phyloP scores from a whole-genome alignment of 1,139 yeast species.

The Sporopachydermia cereana region DNA sequence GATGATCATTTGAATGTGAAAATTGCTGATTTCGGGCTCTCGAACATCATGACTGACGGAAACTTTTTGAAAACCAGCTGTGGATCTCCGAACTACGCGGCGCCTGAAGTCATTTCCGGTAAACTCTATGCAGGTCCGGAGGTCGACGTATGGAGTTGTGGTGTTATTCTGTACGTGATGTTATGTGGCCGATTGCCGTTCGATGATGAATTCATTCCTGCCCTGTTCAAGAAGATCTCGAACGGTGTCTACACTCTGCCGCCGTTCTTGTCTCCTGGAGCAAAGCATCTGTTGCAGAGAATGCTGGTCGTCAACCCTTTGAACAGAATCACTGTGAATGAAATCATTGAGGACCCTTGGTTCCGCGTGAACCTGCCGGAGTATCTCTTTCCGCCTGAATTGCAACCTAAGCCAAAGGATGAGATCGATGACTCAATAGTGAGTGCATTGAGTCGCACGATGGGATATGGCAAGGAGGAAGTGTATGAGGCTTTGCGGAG shows the following conservation, averaged over 20 bases:
- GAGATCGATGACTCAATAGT: slow-evolving; percentile 71
- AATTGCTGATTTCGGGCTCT: slow-evolving; percentile 93
- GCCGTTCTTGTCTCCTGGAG: slow-evolving; percentile 77
- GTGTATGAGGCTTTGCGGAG: slow-evolving; percentile 60
- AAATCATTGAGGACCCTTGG: slow-evolving; percentile 95
- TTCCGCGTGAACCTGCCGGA: slow-evolving; percentile 76
- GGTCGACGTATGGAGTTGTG: slow-evolving; percentile 98
- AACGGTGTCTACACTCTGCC: slow-evolving; percentile 95
- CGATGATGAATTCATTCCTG: slow-evolving; percentile 96
- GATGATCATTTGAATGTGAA: slow-evolving; percentile 90
- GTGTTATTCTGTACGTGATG: slow-evolving; percentile 94
- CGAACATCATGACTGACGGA: slow-evolving; percentile 97
- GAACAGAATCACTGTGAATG: slow-evolving; percentile 89
- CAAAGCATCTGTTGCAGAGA: slow-evolving; percentile 72
- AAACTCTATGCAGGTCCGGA: slow-evolving; percentile 97
- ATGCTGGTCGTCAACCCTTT: slow-evolving; percentile 96
- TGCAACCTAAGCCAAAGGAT: slow-evolving; percentile 13
- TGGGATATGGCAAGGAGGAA: slow-evolving; percentile 90
- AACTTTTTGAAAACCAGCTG: slow-evolving; percentile 91
- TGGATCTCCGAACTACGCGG: slow-evolving; percentile 97
- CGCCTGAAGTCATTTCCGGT: slow-evolving; percentile 96
- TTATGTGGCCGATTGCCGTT: slow-evolving; percentile 94
- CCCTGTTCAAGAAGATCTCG: slow-evolving; percentile 84
- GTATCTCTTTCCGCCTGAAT: slow-evolving; percentile 61
- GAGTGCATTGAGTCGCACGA: slow-evolving; percentile 64